A percentile compares a stretch with the other conserved stretches of the same genome.
These are phyloP conservation scores for Colletotrichum camelliae DNA, from an alignment of 2,329 filamentous ascomycete species.

Conservation along the genomic window DNA sequence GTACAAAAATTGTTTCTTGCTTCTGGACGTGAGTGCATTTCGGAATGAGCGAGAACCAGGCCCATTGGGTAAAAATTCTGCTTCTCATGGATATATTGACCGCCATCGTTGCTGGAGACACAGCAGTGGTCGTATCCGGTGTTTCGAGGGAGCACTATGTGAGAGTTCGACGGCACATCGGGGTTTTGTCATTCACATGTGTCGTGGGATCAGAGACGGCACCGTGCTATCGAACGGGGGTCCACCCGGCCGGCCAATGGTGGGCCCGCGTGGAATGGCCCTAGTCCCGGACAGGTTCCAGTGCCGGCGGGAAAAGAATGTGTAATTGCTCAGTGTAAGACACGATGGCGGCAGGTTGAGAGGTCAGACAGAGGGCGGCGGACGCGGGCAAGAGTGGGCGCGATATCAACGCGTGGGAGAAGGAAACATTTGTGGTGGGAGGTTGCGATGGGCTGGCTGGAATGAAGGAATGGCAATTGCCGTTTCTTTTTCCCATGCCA, in stretches of 20 bases:
- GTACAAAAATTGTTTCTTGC: background rate
- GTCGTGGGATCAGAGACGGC: slow-evolving; percentile 7
- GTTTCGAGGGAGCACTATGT: background rate
- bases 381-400: background rate
- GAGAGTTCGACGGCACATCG: background rate
- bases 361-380: background rate
- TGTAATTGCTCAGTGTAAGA: slow-evolving; percentile 17
- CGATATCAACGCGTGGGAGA: background rate
- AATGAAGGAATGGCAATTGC: background rate
- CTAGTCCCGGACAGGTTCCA: background rate
- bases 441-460: background rate
- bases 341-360: background rate
- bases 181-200: slow-evolving; percentile 21
- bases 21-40: background rate
- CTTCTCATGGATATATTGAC: background rate
- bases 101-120: background rate
- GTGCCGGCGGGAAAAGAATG: slow-evolving; percentile 3
- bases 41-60: background rate
- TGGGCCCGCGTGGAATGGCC: background rate
- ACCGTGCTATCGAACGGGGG: slow-evolving; percentile 1
- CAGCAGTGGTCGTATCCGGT: background rate
- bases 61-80: background rate
- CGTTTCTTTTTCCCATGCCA: background rate
- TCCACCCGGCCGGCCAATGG: slow-evolving; percentile 9
- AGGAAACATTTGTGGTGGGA: background rate